A percentile compares a stretch with the other conserved stretches of the same genome.
Evolutionary conservation across 805 yeast species (phyloP).

Genomic region (Maudiozyma saulgeensis): DNA sequence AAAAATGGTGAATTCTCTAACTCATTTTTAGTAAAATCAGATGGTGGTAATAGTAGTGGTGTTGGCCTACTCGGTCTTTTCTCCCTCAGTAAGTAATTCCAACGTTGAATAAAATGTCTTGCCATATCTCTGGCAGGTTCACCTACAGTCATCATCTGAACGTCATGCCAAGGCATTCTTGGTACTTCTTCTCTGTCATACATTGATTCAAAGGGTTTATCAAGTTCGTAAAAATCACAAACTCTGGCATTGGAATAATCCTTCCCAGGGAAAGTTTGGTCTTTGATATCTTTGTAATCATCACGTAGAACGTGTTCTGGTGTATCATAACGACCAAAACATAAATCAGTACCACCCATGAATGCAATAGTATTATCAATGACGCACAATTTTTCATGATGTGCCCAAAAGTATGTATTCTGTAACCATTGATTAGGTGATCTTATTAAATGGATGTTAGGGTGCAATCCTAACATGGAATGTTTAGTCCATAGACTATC

Average conservation of each 20-base stretch:
- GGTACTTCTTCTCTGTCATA: slow-evolving; percentile 74
- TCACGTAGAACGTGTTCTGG: slow-evolving; percentile 89
- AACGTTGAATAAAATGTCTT: slow-evolving; percentile 92
- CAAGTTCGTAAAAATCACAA: slow-evolving; percentile 71
- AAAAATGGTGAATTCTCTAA: slow-evolving; percentile 41
- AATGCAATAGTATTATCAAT: slow-evolving; percentile 84
- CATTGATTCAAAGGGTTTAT: slow-evolving; percentile 85
- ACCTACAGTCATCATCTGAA: slow-evolving; percentile 91
- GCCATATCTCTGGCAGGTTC: slow-evolving; percentile 88
- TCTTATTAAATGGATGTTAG: slow-evolving; percentile 79
- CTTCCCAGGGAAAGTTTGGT: slow-evolving; percentile 82
- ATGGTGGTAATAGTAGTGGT: slow-evolving; percentile 86
- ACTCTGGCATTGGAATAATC: slow-evolving; percentile 95
- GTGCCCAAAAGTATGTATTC: slow-evolving; percentile 96
- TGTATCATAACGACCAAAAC: slow-evolving; percentile 93
- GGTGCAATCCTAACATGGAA: slow-evolving; percentile 74
- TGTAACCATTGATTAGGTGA: slow-evolving; percentile 94
- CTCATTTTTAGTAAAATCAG: slow-evolving; percentile 72
- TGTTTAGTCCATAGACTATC: slow-evolving; percentile 94
- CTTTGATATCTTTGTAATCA: slow-evolving; percentile 44
- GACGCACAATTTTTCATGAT: slow-evolving; percentile 86
- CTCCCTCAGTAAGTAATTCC: slow-evolving; percentile 89
- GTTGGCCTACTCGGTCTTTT: slow-evolving; percentile 92
- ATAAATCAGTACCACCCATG: slow-evolving; percentile 90
- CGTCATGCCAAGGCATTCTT: slow-evolving; percentile 99